Base-by-base conservation (phyloP, 1,139 yeast genomes). In the Taphrina deformans region DNA sequence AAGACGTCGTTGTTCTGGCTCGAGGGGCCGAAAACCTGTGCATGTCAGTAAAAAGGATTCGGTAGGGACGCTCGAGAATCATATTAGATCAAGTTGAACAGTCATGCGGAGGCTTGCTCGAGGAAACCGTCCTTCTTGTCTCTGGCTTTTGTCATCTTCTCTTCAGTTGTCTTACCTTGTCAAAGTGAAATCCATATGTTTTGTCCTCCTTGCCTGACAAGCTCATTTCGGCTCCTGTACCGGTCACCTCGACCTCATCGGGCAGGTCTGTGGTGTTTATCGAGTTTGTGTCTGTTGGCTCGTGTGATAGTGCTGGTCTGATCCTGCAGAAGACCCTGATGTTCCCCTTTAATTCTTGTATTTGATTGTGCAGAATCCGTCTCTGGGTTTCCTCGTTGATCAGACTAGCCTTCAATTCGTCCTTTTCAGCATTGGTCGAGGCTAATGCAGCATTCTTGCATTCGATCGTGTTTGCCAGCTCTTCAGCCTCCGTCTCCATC, bases 341-440 rank as follows among this genome's bases (percentile, higher is more conserved):
- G 71, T 91, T 93, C 0, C 99, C 99, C 73, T 92, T 89, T 50
- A 92, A 75, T 67, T 90, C 96, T 74, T 92, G 97, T 12, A 92
- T 78, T 67, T 79, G 81, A 72, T 89, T 86, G 72, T 91, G 97
- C 2, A 89, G 76, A 23, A 77, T 74, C n/a, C 97, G 78, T 70
- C 97, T 79, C 33, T 76, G 70, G 0, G 78, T 73, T 68, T 85
- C 88, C 67, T 84, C 88, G 41, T 75, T 75, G 41, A 70, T 63
- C 14, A 72, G 68, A 45, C 73, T 69, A 9, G 67, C 68, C 16
- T 67, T 66, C 18, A 73, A 64, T 16, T 62, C 64, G 14, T 67
- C 68, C 33, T 72, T 59, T 29, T 69, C 69, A 23, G 59, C 65
- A 29, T 68, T n/a, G 9, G 71, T 69, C 26, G 66, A 72, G 41